phyloP scores from a whole-genome alignment of 75 land plant species.

The Selaginella moellendorffii region DNA sequence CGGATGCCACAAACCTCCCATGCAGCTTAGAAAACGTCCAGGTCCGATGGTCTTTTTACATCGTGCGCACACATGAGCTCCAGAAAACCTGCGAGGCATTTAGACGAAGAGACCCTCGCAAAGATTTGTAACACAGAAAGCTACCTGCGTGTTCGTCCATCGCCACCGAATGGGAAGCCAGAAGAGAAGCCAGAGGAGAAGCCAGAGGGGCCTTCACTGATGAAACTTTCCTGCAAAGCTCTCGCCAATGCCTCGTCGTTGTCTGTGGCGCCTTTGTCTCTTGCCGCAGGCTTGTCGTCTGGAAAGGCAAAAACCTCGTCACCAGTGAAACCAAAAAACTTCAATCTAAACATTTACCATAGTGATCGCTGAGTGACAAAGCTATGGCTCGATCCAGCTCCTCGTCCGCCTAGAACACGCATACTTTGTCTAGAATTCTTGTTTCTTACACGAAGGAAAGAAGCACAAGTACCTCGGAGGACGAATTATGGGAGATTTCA shows the following conservation, averaged over 20 bases:
- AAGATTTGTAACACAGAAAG: background rate
- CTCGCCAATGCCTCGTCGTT: slow-evolving; percentile 8
- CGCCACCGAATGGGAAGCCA: too few species aligned
- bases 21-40: slow-evolving; percentile 77
- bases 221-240: slow-evolving; percentile 12
- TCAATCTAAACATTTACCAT: background rate
- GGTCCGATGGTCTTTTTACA: slow-evolving; percentile 59
- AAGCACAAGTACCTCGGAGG: background rate
- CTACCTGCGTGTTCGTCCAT: too few species aligned
- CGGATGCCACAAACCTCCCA: slow-evolving; percentile 80
- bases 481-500: background rate
- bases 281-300: too few species aligned
- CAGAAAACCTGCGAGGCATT: background rate
- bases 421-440: too few species aligned
- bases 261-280: background rate
- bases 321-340: too few species aligned
- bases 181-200: background rate
- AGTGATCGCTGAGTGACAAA: background rate
- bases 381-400: background rate
- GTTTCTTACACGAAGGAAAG: too few species aligned
- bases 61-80: slow-evolving; percentile 57
- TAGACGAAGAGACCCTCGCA: too few species aligned
- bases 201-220: background rate
- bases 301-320: too few species aligned
- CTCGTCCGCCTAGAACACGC: background rate